Base-by-base conservation (phyloP, 345 rosid species). In the Aurinia saxatilis region DNA sequence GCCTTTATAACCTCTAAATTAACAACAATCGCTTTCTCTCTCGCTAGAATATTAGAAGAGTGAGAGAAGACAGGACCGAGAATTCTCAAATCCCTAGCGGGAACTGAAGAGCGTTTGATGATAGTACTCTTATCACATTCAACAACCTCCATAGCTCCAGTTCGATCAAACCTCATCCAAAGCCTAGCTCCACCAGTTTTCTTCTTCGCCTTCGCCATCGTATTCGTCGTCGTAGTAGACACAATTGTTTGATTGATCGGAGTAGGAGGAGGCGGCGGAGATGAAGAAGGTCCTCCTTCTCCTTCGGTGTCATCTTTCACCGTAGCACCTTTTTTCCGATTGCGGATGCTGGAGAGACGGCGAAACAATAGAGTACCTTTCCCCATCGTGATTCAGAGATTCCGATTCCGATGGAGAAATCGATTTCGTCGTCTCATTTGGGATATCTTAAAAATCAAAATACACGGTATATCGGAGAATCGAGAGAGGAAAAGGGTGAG, bases 11-110 rank as follows among this genome's bases (percentile, higher is more conserved):
- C 84, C 78, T 87, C 97, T 70, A 87, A 70, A 77, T 87, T 90
- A 21, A 90, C 86, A 75, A 90, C 95, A 87, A 90, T 84, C 15
- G 97, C 91, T 75, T 72, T 89, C 75, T 89, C 96, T 71, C 95
- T 73, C 0, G 96, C 96, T 13, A 90, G 90, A 69, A 93, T 93
- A 67, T 72, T 85, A 23, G 96, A 90, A 25, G 99, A 85, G 44
- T 85, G 86, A 60, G 96, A 90, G 77, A 90, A 90, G 57, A 93
- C 78, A 40, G 99, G 96, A 54, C 96, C 96, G 23, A 92, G 95
- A 38, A 92, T 85, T 66, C 97, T 80, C 83, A 92, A 78, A 80
- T 89, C 98, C 79, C 98, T 78, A 55, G 97, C 80, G 3, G 98
- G 97, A 66, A 92, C 81, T 0, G 91, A 75, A 6, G 82, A 85